Evolutionary conservation across 1,139 yeast species (phyloP).

Genomic region (Diutina mesorugosa): DNA sequence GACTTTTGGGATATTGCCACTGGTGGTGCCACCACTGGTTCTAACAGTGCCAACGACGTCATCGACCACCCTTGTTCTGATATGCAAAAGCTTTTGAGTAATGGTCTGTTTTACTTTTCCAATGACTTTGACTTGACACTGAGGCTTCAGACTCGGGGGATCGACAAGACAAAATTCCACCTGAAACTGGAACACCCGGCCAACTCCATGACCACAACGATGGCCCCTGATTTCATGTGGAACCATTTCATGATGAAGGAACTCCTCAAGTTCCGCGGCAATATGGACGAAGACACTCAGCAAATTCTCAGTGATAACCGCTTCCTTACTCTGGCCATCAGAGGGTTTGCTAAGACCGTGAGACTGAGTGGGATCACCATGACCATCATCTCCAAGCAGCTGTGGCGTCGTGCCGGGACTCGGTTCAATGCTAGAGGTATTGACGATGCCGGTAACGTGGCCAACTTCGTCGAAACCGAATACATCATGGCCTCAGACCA

Average conservation of each 20-base stretch:
- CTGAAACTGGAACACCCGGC: conserved; percentile 11
- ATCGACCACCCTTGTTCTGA: conserved; percentile 75
- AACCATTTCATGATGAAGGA: conserved; percentile 84
- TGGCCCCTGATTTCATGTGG: conserved; percentile 74
- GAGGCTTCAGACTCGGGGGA: conserved; percentile 61
- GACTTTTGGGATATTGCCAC: conserved; percentile 58
- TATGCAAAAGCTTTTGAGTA: conserved; percentile 60
- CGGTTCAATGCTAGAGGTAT: conserved; percentile 89
- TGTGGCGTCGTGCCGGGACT: conserved; percentile 95
- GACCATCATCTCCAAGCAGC: conserved; percentile 81
- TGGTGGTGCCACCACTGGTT: conserved; percentile 27
- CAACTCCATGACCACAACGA: conserved; percentile 4
- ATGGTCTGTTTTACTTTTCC: conserved; percentile 88
- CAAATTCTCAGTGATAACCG: conserved; percentile 56
- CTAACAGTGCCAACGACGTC: conserved; percentile 10
- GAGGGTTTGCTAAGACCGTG: conserved; percentile 88
- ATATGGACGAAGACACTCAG: conserved; percentile 48
- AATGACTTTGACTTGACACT: conserved; percentile 87
- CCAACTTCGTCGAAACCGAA: conserved; percentile 94
- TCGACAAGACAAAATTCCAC: conserved; percentile 14
- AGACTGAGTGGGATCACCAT: conserved; percentile 32
- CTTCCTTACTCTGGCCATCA: conserved; percentile 78
- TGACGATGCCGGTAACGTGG: conserved; percentile 91
- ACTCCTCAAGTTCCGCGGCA: conserved; percentile 59
- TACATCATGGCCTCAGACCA: conserved; percentile 14